Evolutionary conservation across 495 filamentous ascomycete species (phyloP).

Genomic region (Lophiotrema nucula): DNA sequence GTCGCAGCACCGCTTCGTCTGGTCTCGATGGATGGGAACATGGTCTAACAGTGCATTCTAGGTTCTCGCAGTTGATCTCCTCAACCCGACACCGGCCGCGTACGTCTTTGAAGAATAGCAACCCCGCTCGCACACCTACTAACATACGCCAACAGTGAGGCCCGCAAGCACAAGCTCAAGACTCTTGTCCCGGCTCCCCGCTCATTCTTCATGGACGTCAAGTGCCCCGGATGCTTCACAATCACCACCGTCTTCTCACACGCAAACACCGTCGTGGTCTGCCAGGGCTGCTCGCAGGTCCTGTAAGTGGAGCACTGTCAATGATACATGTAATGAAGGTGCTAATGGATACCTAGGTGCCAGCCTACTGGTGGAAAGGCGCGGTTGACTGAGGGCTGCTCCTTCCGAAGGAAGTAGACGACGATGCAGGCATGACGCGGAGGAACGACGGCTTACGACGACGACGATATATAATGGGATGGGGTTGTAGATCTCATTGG

Average conservation of each 20-base stretch:
- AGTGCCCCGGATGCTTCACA: constrained; percentile 99
- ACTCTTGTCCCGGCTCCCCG: constrained; percentile 90
- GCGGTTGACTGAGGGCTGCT: constrained; percentile 95
- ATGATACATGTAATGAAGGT: constrained; percentile 35
- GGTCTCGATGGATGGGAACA: not conserved
- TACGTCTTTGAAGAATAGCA: constrained; percentile 5
- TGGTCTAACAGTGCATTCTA: constrained; percentile 39
- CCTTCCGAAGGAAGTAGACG: constrained; percentile 97
- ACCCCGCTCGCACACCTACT: not conserved
- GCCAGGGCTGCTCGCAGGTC: constrained; percentile 87
- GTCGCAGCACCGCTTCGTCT: not conserved
- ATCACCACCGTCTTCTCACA: constrained; percentile 99
- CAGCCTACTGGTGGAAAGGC: constrained; percentile 99
- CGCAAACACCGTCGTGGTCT: constrained; percentile 99
- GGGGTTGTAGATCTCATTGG: constrained; percentile 33
- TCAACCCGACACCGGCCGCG: constrained; percentile 92
- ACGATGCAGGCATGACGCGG: constrained; percentile 6
- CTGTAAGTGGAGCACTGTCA: constrained; percentile 13
- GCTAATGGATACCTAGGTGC: constrained; percentile 95
- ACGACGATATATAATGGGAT: constrained; percentile 30
- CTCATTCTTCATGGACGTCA: constrained; percentile 99
- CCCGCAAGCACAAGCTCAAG: constrained; percentile 99
- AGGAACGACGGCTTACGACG: constrained; percentile 21
- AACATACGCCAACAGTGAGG: constrained; percentile 54
- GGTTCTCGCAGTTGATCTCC: constrained; percentile 99